Evolutionary conservation across 805 yeast genomes (phyloP).

Genomic region (Metschnikowia sp.): DNA sequence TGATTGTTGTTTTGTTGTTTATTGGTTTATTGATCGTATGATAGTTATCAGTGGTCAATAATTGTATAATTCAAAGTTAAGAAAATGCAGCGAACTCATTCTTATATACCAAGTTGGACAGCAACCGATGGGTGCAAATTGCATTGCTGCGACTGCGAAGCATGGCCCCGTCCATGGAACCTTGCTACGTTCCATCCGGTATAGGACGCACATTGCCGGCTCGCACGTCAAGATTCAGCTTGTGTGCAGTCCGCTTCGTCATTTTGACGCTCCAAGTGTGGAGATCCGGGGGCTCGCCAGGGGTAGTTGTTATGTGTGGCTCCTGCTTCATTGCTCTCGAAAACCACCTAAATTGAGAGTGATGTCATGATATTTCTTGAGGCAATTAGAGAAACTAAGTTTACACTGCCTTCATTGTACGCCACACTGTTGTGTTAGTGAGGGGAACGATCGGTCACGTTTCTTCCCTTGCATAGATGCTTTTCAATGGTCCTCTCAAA

Average conservation of each 20-base stretch:
- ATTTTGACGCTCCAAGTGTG: not conserved
- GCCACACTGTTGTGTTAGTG: too few species aligned
- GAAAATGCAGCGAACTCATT: not conserved
- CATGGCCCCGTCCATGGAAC: not conserved
- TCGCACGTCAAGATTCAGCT: not conserved
- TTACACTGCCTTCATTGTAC: too few species aligned
- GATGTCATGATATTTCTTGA: not conserved
- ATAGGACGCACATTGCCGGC: not conserved
- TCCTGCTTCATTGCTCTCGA: too few species aligned
- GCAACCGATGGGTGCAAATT: slow-evolving; percentile 12
- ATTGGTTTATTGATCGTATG: not conserved
- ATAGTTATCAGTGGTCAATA: not conserved
- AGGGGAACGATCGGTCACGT: too few species aligned
- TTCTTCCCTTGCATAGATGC: too few species aligned
- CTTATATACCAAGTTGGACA: not conserved
- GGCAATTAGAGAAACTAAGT: not conserved
- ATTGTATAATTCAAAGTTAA: not conserved
- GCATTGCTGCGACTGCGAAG: not conserved
- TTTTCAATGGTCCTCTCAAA: too few species aligned
- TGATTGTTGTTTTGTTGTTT: not conserved
- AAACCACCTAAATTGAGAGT: not conserved
- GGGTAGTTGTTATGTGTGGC: not conserved
- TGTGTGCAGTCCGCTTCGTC: not conserved
- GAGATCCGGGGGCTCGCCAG: slow-evolving; percentile 2
- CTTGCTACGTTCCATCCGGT: slow-evolving; percentile 6